A percentile compares a stretch with the other conserved stretches of the same genome.
These are phyloP conservation scores for Toxicodendron radicans DNA, from an alignment of 345 rosid genomes.

Conservation along the genomic window DNA sequence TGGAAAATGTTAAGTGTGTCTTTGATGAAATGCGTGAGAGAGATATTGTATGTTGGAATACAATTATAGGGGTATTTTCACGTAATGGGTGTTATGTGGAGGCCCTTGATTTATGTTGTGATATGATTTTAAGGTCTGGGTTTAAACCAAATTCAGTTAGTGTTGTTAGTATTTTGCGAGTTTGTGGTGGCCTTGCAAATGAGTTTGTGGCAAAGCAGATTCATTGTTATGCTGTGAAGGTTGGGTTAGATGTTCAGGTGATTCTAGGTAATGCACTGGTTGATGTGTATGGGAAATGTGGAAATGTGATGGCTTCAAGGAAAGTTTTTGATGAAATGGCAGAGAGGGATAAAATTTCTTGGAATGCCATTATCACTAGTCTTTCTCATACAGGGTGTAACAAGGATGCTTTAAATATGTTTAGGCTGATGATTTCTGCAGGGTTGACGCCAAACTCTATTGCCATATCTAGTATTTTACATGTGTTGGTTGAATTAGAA, in stretches of 20 bases:
- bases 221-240: conserved; percentile 41
- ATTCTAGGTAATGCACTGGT: conserved; percentile 45
- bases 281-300: conserved; percentile 55
- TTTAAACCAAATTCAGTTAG: conserved; percentile 40
- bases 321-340: conserved; percentile 40
- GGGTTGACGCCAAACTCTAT: conserved; percentile 39
- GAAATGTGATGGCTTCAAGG: conserved; percentile 29
- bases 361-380: conserved; percentile 40
- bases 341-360: conserved; percentile 44
- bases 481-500: conserved; percentile 42
- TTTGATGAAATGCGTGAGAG: conserved; percentile 55
- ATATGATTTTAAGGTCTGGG: conserved; percentile 33
- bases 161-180: conserved; percentile 43
- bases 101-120: conserved; percentile 31
- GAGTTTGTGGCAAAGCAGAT: conserved; percentile 31
- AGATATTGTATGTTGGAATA: conserved; percentile 50
- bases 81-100: conserved; percentile 29
- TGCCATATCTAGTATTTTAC: conserved; percentile 43
- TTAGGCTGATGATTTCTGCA: conserved; percentile 37
- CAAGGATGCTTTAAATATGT: conserved; percentile 36
- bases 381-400: conserved; percentile 30
- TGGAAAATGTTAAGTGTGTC: conserved; percentile 28
- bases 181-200: conserved; percentile 37
- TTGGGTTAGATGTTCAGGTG: conserved; percentile 40
- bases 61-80: conserved; percentile 36